These are phyloP conservation scores for Neoboletus subvelutipes DNA, from an alignment of 768 basidiomycete genomes.

Conservation along the genomic window DNA sequence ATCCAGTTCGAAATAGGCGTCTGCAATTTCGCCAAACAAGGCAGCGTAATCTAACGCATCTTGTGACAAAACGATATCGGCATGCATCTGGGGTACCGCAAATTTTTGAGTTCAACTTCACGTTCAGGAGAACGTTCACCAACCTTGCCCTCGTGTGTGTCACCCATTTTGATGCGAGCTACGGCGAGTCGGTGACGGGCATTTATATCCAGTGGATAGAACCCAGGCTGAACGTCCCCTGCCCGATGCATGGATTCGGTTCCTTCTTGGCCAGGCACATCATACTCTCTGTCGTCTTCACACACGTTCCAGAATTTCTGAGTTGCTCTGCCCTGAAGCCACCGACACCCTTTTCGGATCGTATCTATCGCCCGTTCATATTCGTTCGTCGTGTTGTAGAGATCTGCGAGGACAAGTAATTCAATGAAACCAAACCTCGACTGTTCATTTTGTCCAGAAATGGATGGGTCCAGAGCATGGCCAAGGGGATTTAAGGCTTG, in stretches of 20 bases:
- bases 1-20: slow-evolving; percentile 57
- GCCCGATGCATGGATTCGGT: neutral
- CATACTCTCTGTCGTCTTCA: slow-evolving; percentile 6
- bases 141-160: slow-evolving; percentile 83
- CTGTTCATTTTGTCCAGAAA: slow-evolving; percentile 4
- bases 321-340: neutral
- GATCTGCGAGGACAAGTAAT: neutral
- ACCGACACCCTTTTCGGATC: neutral
- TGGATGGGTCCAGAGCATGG: slow-evolving; percentile 8
- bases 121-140: neutral
- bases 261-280: slow-evolving; percentile 52
- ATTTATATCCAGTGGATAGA: neutral
- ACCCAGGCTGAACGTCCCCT: neutral
- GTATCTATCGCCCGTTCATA: neutral
- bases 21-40: slow-evolving; percentile 80
- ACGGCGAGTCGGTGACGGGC: slow-evolving; percentile 82
- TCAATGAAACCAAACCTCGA: slow-evolving; percentile 18
- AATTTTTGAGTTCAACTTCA: neutral
- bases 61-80: slow-evolving; percentile 63
- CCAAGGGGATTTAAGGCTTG: neutral
- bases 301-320: neutral
- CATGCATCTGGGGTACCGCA: slow-evolving; percentile 60
- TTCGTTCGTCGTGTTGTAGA: neutral
- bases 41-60: slow-evolving; percentile 76
- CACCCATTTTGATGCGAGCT: slow-evolving; percentile 75